These are phyloP conservation scores for Erythrobasidium hasegawianum DNA, from an alignment of 1,284 basidiomycete species.

Conservation along the genomic window DNA sequence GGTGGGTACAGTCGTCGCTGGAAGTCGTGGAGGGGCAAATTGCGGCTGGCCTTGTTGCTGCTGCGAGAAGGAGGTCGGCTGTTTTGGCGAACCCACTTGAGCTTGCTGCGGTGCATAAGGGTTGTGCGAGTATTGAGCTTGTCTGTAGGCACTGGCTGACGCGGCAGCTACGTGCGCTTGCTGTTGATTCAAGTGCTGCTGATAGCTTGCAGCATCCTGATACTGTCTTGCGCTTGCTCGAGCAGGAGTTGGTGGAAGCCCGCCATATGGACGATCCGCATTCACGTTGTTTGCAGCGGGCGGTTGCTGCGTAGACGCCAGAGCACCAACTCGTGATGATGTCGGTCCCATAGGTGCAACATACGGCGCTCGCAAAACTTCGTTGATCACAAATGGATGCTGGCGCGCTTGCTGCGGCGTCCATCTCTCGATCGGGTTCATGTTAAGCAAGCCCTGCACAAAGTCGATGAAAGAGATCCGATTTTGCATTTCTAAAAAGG, in stretches of 20 bases:
- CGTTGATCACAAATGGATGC: constrained; percentile 97
- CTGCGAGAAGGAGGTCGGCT: constrained; percentile 20
- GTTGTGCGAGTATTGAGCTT: constrained; percentile 40
- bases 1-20: neutral
- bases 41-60: constrained; percentile 32
- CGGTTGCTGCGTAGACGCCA: constrained; percentile 36
- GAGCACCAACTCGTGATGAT: constrained; percentile 26
- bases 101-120: constrained; percentile 43
- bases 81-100: constrained; percentile 20
- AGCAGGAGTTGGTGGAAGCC: constrained; percentile 68
- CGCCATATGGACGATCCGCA: constrained; percentile 89
- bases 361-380: constrained; percentile 52
- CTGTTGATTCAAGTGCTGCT: constrained; percentile 88
- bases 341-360: constrained; percentile 44
- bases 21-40: constrained; percentile 10
- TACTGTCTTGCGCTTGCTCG: constrained; percentile 68
- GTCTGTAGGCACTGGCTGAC: constrained; percentile 44
- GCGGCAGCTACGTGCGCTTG: constrained; percentile 71
- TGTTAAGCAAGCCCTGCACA: constrained; percentile 85
- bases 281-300: constrained; percentile 51
- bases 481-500: constrained; percentile 75
- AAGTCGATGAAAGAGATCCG: constrained; percentile 96
- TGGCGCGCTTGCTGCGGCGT: constrained; percentile 91
- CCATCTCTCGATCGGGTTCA: constrained; percentile 95
- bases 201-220: constrained; percentile 88